A percentile compares a stretch with the other conserved stretches of the same genome.
Evolutionary conservation across 345 rosid genomes (phyloP).

Genomic region (Euphorbia lathyris): DNA sequence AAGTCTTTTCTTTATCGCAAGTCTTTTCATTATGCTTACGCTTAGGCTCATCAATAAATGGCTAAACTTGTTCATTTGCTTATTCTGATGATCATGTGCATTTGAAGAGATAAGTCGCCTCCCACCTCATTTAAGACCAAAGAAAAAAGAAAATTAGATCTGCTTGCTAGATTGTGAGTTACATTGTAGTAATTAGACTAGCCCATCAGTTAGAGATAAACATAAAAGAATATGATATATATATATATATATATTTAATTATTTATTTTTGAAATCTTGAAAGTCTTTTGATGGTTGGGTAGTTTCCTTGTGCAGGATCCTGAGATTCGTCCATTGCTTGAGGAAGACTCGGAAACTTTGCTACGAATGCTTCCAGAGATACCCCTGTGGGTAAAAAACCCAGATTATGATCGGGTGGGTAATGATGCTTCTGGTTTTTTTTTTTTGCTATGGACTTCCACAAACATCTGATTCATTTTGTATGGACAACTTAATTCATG

Average conservation of each 20-base stretch:
- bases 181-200: too few relatives aligned
- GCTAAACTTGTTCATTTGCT: not conserved
- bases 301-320: constrained; percentile 57
- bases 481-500: not conserved
- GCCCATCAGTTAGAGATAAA: not conserved
- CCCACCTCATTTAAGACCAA: not conserved
- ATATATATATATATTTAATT: too few relatives aligned
- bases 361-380: constrained; percentile 89
- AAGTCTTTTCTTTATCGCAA: not conserved
- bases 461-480: not conserved
- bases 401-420: constrained; percentile 87
- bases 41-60: not conserved
- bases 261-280: not conserved
- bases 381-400: constrained; percentile 92
- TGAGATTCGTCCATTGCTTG: constrained; percentile 55
- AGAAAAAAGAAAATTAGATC: not conserved
- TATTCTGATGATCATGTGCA: not conserved
- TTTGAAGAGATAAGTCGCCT: not conserved
- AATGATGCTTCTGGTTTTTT: not conserved
- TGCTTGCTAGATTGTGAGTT: not conserved
- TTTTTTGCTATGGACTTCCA: not conserved
- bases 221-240: too few relatives aligned
- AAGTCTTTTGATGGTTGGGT: not conserved
- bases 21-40: not conserved
- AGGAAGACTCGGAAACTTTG: constrained; percentile 70